phyloP scores from a whole-genome alignment of 805 yeast species.

The Yamadazyma laniorum region DNA sequence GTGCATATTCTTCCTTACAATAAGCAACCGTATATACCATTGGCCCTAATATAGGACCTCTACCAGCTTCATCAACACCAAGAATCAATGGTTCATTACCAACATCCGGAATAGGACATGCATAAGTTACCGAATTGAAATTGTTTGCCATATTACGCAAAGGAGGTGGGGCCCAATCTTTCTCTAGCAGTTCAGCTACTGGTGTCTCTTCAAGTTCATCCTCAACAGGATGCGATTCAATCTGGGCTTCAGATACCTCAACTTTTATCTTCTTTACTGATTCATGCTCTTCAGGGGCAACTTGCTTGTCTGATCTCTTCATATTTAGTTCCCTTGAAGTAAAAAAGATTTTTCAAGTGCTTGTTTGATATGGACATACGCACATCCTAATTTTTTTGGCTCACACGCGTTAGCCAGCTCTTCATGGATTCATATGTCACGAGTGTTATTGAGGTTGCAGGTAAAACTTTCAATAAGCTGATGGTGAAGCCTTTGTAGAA shows the following conservation, averaged over 20 bases:
- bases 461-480: slow-evolving; percentile 78
- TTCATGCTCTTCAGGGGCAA: too few species aligned
- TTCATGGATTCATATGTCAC: slow-evolving; percentile 70
- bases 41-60: slow-evolving; percentile 97
- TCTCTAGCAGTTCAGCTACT: too few species aligned
- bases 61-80: slow-evolving; percentile 98
- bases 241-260: too few species aligned
- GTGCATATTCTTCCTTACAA: slow-evolving; percentile 52
- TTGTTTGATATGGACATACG: too few species aligned
- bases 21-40: slow-evolving; percentile 95
- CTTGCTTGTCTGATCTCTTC: too few species aligned
- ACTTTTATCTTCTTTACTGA: too few species aligned
- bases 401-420: slow-evolving; percentile 14
- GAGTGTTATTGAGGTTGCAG: slow-evolving; percentile 91
- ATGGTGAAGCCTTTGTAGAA: slow-evolving; percentile 84
- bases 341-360: too few species aligned
- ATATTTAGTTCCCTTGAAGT: too few species aligned
- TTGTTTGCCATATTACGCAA: slow-evolving; percentile 25
- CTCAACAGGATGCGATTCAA: too few species aligned
- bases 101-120: slow-evolving; percentile 47
- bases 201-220: too few species aligned
- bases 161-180: slow-evolving; percentile 36
- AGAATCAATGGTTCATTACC: slow-evolving; percentile 46
- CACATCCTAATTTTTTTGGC: background rate
- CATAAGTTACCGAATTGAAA: slow-evolving; percentile 47